Evolutionary conservation across 1,284 basidiomycete genomes (phyloP).

Genomic region (Anthracocystis walkeri): DNA sequence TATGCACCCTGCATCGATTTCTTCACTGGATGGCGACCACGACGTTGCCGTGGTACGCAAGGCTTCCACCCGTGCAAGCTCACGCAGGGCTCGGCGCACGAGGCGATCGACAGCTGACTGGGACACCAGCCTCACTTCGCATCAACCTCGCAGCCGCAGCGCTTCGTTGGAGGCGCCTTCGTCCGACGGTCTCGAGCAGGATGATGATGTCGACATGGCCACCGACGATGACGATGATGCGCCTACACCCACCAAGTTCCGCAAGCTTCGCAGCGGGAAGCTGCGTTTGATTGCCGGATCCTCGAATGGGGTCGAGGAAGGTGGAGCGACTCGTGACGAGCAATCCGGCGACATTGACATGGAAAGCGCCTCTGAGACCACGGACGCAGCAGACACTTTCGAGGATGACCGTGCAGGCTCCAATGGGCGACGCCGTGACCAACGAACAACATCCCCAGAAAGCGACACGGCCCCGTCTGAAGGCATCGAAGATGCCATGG

Average conservation of each 20-base stretch:
- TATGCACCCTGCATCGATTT: slow-evolving; percentile 1
- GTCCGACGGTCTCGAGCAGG: slow-evolving; percentile 4
- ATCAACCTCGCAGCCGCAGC: slow-evolving; percentile 30
- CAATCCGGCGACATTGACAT: slow-evolving; percentile 42
- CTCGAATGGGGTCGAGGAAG: neutral
- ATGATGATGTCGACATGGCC: slow-evolving; percentile 20
- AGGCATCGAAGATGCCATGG: slow-evolving; percentile 35
- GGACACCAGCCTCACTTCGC: slow-evolving; percentile 18
- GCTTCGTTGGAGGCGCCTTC: slow-evolving; percentile 9
- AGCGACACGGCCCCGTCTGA: slow-evolving; percentile 22
- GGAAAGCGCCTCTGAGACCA: slow-evolving; percentile 24
- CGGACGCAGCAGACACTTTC: neutral
- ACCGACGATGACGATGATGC: slow-evolving; percentile 26
- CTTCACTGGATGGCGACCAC: neutral
- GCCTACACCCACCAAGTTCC: slow-evolving; percentile 58
- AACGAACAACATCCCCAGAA: slow-evolving; percentile 19
- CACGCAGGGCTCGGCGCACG: slow-evolving; percentile 11
- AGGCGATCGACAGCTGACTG: slow-evolving; percentile 24
- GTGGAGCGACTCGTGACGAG: neutral
- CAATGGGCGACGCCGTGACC: neutral
- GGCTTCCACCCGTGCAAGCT: neutral
- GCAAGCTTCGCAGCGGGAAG: slow-evolving; percentile 62
- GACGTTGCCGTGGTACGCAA: neutral
- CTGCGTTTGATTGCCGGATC: slow-evolving; percentile 39
- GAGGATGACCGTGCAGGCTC: slow-evolving; percentile 1